These are phyloP conservation scores for Cafeteria roenbergensis DNA, from an alignment of 108 stramenopile genomes.

Conservation along the genomic window DNA sequence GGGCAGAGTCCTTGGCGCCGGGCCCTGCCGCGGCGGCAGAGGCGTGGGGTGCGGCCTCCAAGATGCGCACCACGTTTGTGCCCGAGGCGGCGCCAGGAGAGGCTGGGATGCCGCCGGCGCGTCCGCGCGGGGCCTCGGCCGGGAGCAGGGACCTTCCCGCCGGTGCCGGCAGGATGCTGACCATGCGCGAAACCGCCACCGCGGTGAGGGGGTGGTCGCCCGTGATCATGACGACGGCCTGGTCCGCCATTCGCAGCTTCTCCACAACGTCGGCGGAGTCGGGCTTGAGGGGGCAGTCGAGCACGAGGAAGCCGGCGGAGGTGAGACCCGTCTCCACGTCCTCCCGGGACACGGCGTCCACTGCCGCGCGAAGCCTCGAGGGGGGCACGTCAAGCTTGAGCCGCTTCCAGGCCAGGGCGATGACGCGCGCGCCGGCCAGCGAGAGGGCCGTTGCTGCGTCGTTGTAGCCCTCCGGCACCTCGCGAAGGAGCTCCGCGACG, in stretches of 20 bases:
- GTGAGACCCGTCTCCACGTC: constrained; percentile 51
- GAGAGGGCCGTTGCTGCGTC: constrained; percentile 61
- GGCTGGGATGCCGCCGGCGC: too few relatives aligned
- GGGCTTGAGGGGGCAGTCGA: constrained; percentile 77
- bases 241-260: constrained; percentile 54
- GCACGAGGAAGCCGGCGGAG: constrained; percentile 78
- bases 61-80: too few relatives aligned
- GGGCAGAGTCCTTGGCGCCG: too few relatives aligned
- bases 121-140: too few relatives aligned
- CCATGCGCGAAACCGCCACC: constrained; percentile 58
- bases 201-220: constrained; percentile 88
- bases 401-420: constrained; percentile 56
- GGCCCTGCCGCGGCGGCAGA: too few relatives aligned
- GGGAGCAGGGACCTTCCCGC: too few relatives aligned
- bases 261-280: constrained; percentile 67
- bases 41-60: too few relatives aligned
- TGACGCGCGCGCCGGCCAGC: constrained; percentile 62
- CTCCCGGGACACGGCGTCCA: constrained; percentile 2
- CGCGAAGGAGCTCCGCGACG: constrained; percentile 47
- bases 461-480: constrained; percentile 58
- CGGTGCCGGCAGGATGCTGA: constrained; percentile 60
- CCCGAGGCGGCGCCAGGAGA: too few relatives aligned
- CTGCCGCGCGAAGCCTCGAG: neutral
- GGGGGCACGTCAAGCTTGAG: neutral
- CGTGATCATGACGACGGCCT: constrained; percentile 75